phyloP scores from a whole-genome alignment of 176 grass and related monocot species.

The Aegilops umbellulata region DNA sequence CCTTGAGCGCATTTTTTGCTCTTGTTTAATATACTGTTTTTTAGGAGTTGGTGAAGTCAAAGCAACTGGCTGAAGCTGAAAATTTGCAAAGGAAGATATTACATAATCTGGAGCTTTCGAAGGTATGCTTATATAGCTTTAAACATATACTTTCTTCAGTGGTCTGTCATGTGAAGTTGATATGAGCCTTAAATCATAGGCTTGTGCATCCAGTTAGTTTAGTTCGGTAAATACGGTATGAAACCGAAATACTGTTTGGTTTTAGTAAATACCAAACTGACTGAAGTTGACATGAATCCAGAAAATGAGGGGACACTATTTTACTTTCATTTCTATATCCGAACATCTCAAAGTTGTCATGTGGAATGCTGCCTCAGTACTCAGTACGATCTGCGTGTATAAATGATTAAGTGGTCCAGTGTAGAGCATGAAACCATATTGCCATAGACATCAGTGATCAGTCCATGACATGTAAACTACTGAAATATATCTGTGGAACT shows the following conservation, averaged over 20 bases:
- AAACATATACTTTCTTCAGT: constrained; percentile 18
- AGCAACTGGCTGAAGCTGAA: constrained; percentile 73
- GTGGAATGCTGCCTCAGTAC: not conserved
- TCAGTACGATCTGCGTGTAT: not conserved
- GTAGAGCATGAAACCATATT: no score
- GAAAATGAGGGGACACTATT: not conserved
- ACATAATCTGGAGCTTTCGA: constrained; percentile 72
- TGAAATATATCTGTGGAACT: constrained; percentile 18
- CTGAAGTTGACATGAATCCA: not conserved
- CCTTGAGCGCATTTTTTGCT: not conserved
- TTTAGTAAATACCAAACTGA: not conserved
- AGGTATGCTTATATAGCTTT: constrained; percentile 34
- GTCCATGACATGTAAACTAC: not conserved
- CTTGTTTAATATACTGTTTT: constrained; percentile 12
- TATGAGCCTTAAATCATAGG: not conserved
- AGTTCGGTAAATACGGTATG: not conserved
- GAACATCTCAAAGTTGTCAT: not conserved
- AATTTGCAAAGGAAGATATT: constrained; percentile 90
- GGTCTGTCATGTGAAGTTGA: not conserved
- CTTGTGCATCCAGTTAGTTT: not conserved
- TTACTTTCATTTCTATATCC: not conserved
- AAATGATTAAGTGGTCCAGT: not conserved
- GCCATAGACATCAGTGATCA: no score
- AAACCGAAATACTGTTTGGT: not conserved
- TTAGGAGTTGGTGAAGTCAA: constrained; percentile 69